Percentiles rank a stretch among this genome's conserved stretches.
Conservation (phyloP, 768 basidiomycete genomes). For the Gelatoporia subvermispora region DNA sequence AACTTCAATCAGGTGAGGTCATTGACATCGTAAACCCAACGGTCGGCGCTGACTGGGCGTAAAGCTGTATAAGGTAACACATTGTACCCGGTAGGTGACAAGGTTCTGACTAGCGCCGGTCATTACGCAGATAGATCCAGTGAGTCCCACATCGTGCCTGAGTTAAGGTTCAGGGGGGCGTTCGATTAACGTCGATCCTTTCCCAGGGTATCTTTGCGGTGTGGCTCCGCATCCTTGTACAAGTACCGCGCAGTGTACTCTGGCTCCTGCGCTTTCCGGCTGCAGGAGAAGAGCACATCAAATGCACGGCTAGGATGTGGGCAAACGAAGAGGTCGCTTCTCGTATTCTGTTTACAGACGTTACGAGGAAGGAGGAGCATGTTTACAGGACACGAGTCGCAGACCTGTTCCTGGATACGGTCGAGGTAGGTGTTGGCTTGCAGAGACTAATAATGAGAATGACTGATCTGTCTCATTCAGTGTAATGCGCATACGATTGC, state of each 20-base stretch:
- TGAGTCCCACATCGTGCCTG: not conserved
- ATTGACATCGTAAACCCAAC: not conserved
- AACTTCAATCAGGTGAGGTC: constrained; percentile 48
- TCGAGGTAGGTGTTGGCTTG: constrained; percentile 31
- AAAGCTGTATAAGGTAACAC: constrained; percentile 1
- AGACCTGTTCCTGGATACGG: constrained; percentile 48
- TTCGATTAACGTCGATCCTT: not conserved
- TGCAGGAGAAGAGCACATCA: constrained; percentile 41
- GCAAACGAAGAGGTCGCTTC: constrained; percentile 41
- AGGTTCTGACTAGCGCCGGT: not conserved
- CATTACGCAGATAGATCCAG: constrained; percentile 15
- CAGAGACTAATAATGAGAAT: not conserved
- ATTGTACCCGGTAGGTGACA: constrained; percentile 7
- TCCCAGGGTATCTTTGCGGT: constrained; percentile 38
- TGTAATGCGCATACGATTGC: constrained; percentile 51
- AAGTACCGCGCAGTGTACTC: constrained; percentile 42
- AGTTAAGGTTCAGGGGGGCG: not conserved
- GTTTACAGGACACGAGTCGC: constrained; percentile 42
- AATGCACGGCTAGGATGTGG: constrained; percentile 38
- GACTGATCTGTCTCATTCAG: constrained; percentile 17
- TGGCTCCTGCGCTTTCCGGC: constrained; percentile 50
- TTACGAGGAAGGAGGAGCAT: constrained; percentile 41
- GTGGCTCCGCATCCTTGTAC: constrained; percentile 43
- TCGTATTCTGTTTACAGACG: constrained; percentile 44
- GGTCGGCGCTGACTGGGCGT: not conserved